phyloP scores from a whole-genome alignment of 257 asterid species.

The Solanum infundibuliforme region DNA sequence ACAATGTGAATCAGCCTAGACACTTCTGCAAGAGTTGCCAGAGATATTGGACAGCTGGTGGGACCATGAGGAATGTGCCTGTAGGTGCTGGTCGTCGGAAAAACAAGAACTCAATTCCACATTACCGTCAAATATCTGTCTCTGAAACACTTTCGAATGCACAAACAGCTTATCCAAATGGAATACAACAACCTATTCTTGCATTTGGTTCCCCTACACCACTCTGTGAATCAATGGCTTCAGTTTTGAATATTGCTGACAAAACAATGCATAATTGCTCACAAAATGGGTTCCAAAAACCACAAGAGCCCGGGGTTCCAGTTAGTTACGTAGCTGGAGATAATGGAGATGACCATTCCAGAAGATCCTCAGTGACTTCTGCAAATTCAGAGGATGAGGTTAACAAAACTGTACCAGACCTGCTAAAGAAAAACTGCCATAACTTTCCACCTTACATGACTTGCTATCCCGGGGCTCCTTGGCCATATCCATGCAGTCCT shows the following conservation, averaged over 20 bases:
- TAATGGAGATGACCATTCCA: conserved; percentile 29
- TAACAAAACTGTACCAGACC: conserved; percentile 20
- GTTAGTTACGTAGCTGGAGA: conserved; percentile 24
- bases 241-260: conserved; percentile 49
- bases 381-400: conserved; percentile 39
- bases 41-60: conserved; percentile 99
- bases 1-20: conserved; percentile 90
- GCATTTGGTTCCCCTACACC: conserved; percentile 58
- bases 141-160: conserved; percentile 30
- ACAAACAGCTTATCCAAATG: conserved; percentile 33
- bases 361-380: conserved; percentile 26
- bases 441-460: conserved; percentile 45
- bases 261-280: conserved; percentile 18
- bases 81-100: conserved; percentile 97
- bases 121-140: conserved; percentile 43
- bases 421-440: conserved; percentile 22
- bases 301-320: conserved; percentile 25
- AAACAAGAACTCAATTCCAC: conserved; percentile 57
- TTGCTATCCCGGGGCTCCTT: conserved; percentile 56
- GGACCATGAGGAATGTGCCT: conserved; percentile 95
- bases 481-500: conserved; percentile 63
- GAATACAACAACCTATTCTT: conserved; percentile 41
- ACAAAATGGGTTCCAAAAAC: conserved; percentile 30
- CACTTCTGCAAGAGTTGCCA: conserved; percentile 97
- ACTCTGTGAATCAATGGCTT: conserved; percentile 71